Conservation (phyloP, 75 land plant genomes). For the Adiantum capillusveneris region DNA sequence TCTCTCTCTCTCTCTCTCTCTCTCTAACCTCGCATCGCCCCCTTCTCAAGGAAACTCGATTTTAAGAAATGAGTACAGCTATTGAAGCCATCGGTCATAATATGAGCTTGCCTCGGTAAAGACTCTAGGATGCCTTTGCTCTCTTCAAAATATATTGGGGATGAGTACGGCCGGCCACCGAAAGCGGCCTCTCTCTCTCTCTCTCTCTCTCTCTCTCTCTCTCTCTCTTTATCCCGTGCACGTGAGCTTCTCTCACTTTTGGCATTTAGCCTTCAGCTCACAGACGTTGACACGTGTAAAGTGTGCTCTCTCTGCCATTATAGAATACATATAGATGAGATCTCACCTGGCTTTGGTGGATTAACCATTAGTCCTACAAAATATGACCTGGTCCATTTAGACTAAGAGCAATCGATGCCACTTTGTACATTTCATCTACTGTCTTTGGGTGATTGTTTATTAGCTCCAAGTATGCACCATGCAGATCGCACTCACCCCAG, state of each 20-base stretch:
- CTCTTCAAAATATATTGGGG: conserved; percentile 11
- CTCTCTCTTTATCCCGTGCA: too few relatives aligned
- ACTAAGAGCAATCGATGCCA: conserved; percentile 79
- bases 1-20: too few relatives aligned
- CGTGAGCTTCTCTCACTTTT: too few relatives aligned
- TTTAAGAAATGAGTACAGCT: conserved; percentile 51
- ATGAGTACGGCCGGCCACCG: too few relatives aligned
- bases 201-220: conserved; percentile 54
- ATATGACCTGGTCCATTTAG: conserved; percentile 93
- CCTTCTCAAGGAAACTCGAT: too few relatives aligned
- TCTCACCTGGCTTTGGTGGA: conserved; percentile 86
- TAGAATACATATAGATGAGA: too few relatives aligned
- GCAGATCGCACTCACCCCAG: conserved; percentile 96
- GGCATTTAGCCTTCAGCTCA: too few relatives aligned
- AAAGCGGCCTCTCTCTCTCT: too few relatives aligned
- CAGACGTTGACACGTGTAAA: too few relatives aligned
- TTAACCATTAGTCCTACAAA: conserved; percentile 87
- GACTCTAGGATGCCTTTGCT: conserved; percentile 83
- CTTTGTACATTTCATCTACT: conserved; percentile 91
- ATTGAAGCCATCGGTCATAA: conserved; percentile 98
- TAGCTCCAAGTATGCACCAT: conserved; percentile 95
- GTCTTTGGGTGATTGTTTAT: conserved; percentile 84
- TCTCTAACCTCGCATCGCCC: too few relatives aligned
- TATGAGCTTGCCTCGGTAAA: conserved; percentile 74
- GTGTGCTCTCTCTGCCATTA: too few relatives aligned